Evolutionary conservation across 306 rosid genomes (phyloP).

Genomic region (Crataegus laevigata): DNA sequence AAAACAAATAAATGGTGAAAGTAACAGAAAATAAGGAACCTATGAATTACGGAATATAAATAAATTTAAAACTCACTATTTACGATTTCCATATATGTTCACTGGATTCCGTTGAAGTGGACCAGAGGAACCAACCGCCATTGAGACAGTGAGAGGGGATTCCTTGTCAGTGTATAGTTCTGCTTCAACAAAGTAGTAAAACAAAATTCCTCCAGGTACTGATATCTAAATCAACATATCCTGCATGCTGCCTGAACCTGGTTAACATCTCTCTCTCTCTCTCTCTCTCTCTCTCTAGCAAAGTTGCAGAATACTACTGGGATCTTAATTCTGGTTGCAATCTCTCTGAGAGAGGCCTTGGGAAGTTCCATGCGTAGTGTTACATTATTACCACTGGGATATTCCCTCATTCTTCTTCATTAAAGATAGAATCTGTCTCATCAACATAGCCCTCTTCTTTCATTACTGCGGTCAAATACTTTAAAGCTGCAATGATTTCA

Average conservation of each 20-base stretch:
- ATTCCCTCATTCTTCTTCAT: constrained; percentile 3
- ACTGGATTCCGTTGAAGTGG: neutral
- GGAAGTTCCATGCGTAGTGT: neutral
- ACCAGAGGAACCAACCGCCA: neutral
- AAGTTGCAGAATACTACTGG: neutral
- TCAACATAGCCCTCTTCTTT: constrained; percentile 26
- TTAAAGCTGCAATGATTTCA: constrained; percentile 39
- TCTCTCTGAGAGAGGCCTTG: neutral
- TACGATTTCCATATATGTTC: neutral
- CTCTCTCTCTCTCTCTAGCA: neutral
- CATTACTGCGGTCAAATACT: constrained; percentile 38
- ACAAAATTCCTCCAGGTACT: neutral
- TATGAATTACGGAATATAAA: no score
- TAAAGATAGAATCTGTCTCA: constrained; percentile 6
- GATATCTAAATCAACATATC: neutral
- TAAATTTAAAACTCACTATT: no score
- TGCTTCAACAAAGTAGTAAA: neutral
- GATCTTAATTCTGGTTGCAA: neutral
- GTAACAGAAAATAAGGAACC: no score
- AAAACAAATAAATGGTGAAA: no score
- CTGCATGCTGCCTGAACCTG: neutral
- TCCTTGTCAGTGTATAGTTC: neutral
- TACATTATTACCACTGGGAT: neutral
- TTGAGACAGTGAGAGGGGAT: neutral
- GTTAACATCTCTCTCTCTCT: neutral